Percentiles rank a stretch among this genome's conserved stretches.
These are phyloP conservation scores for Gaertneriomyces semiglobifer DNA, from an alignment of 192 early-diverging fungal species.

Conservation along the genomic window DNA sequence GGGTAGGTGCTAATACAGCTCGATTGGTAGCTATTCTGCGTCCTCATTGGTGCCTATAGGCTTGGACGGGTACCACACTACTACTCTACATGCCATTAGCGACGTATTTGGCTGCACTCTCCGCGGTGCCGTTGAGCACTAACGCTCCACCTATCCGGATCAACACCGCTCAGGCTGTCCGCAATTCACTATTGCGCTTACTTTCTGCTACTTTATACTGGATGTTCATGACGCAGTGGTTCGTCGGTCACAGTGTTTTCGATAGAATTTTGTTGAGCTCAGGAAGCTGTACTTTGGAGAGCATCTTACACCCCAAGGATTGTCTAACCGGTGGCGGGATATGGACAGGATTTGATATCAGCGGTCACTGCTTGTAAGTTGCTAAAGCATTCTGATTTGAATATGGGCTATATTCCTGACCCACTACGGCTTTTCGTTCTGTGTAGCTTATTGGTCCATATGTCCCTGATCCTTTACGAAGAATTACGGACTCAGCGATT, in stretches of 20 bases:
- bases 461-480: constrained; percentile 29
- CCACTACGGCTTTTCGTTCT: constrained; percentile 3
- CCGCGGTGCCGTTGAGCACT: no score
- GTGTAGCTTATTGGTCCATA: constrained; percentile 31
- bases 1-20: constrained; percentile 47
- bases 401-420: not conserved
- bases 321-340: constrained; percentile 58
- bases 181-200: constrained; percentile 27
- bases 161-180: constrained; percentile 7
- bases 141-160: constrained; percentile 3
- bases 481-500: constrained; percentile 15
- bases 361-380: constrained; percentile 82
- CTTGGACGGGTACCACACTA: constrained; percentile 72
- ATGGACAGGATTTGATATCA: constrained; percentile 84
- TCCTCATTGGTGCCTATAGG: constrained; percentile 14
- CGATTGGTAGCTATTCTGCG: not conserved
- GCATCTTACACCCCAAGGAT: constrained; percentile 20
- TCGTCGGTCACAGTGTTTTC: constrained; percentile 75
- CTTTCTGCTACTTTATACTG: constrained; percentile 78
- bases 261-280: constrained; percentile 72
- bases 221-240: constrained; percentile 80
- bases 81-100: constrained; percentile 38
- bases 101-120: no score
- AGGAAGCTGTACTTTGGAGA: constrained; percentile 51
- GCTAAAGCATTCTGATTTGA: not conserved